A percentile compares a stretch with the other conserved stretches of the same genome.
phyloP scores from a whole-genome alignment of 345 rosid species.

The Pelargonium nanum region DNA sequence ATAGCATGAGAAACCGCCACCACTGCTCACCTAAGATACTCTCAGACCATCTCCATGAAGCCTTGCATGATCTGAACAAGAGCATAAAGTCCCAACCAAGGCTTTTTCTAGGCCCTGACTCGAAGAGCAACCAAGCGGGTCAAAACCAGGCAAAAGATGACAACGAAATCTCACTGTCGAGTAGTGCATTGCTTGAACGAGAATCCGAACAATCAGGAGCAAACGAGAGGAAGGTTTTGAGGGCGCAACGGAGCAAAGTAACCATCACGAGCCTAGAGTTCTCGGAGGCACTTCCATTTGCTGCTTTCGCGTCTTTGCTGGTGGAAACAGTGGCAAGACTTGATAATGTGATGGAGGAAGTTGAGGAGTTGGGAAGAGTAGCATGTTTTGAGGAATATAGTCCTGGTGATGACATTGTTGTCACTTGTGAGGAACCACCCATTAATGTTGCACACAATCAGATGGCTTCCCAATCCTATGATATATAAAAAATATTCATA shows the following conservation, averaged over 20 bases:
- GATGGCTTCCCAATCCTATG: slow-evolving; percentile 9
- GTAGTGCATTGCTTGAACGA: slow-evolving; percentile 13
- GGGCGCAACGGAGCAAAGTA: slow-evolving; percentile 58
- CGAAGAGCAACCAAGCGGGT: slow-evolving; percentile 33
- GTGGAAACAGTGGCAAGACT: slow-evolving; percentile 71
- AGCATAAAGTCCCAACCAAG: slow-evolving; percentile 59
- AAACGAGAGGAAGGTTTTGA: slow-evolving; percentile 32
- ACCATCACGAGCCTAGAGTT: slow-evolving; percentile 58
- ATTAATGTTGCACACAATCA: slow-evolving; percentile 1
- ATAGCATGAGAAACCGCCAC: slow-evolving; percentile 36
- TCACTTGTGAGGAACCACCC: slow-evolving; percentile 5
- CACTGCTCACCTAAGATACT: slow-evolving; percentile 60
- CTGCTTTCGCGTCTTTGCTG: slow-evolving; percentile 70
- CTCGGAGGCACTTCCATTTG: slow-evolving; percentile 82
- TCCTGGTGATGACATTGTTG: slow-evolving; percentile 15
- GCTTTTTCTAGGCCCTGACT: slow-evolving; percentile 34
- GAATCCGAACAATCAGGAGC: not conserved
- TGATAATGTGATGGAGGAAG: slow-evolving; percentile 58
- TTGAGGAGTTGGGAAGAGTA: slow-evolving; percentile 55
- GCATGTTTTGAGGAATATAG: slow-evolving; percentile 54
- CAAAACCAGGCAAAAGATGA: slow-evolving; percentile 24
- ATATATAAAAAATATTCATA: too few species aligned
- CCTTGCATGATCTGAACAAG: slow-evolving; percentile 48
- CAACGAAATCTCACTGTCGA: slow-evolving; percentile 33
- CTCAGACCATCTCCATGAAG: slow-evolving; percentile 57